Evolutionary conservation across 768 basidiomycete species (phyloP).

Genomic region (Hirschioporus abietinus): DNA sequence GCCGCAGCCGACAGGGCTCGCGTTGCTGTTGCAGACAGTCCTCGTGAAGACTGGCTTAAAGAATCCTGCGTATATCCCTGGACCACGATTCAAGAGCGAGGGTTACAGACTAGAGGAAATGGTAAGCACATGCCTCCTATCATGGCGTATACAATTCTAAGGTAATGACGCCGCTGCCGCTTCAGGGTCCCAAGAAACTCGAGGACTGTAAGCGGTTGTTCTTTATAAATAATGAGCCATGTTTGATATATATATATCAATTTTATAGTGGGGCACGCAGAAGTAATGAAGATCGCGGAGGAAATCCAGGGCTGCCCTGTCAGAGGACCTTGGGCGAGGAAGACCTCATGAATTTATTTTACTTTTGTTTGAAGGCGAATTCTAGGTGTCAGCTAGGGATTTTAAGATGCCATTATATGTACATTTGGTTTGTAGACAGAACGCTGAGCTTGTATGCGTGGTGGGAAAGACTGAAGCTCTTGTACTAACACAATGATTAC

Average conservation of each 20-base stretch:
- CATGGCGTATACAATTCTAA: not conserved
- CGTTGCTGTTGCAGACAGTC: constrained; percentile 28
- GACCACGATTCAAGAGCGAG: constrained; percentile 15
- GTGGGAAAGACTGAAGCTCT: too few relatives aligned
- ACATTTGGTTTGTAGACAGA: too few relatives aligned
- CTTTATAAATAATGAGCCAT: not conserved
- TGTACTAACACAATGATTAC: too few relatives aligned
- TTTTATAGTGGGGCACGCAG: constrained; percentile 33
- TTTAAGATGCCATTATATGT: too few relatives aligned
- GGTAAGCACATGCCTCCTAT: constrained; percentile 19
- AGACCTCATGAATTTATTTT: constrained; percentile 5
- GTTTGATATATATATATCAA: not conserved
- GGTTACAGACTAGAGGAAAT: constrained; percentile 25
- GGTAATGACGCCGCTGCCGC: not conserved
- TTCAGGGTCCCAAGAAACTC: not conserved
- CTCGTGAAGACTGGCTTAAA: constrained; percentile 33
- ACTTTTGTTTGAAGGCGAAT: too few relatives aligned
- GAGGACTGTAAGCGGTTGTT: not conserved
- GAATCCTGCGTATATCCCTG: constrained; percentile 38
- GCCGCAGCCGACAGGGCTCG: constrained; percentile 24
- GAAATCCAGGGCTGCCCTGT: constrained; percentile 39
- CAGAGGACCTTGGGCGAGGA: constrained; percentile 23
- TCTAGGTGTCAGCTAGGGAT: too few relatives aligned
- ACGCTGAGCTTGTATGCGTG: too few relatives aligned
- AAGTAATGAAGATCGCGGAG: constrained; percentile 37